Evolutionary conservation across 169 alveolate species (phyloP).

Genomic region (Eimeria praecox): DNA sequence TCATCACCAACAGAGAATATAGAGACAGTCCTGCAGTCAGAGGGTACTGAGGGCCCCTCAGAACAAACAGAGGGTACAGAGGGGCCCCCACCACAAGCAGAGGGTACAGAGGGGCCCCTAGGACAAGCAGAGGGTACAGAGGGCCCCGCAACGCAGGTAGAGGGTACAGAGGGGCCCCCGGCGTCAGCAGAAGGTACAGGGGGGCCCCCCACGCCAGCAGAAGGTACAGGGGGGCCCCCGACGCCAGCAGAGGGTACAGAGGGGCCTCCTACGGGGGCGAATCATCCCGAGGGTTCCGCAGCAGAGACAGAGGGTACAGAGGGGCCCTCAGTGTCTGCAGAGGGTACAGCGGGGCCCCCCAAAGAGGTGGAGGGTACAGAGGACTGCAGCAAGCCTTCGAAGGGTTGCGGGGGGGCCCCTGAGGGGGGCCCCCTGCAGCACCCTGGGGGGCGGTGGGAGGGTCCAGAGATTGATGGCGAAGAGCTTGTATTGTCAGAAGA

Average conservation of each 20-base stretch:
- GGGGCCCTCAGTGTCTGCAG: neutral
- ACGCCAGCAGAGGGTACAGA: neutral
- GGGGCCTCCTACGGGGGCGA: too few species aligned
- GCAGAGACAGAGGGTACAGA: neutral
- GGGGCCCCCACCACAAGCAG: neutral
- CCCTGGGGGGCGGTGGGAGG: too few species aligned
- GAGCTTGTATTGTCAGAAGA: slow-evolving; percentile 23
- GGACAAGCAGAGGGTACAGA: neutral
- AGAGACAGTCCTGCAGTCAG: too few species aligned
- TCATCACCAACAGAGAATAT: neutral
- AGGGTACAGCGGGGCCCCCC: slow-evolving; percentile 14
- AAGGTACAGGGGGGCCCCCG: neutral
- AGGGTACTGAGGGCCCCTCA: neutral
- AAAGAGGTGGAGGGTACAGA: neutral
- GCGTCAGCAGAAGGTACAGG: neutral
- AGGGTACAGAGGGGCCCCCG: neutral
- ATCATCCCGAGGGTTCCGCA: too few species aligned
- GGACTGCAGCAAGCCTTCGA: neutral
- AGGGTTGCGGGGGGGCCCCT: neutral
- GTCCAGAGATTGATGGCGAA: slow-evolving; percentile 5
- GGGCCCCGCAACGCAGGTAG: neutral
- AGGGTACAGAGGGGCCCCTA: neutral
- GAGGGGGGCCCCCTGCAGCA: slow-evolving; percentile 41
- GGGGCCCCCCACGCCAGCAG: neutral
- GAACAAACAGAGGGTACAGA: neutral